These are phyloP conservation scores for Alternaria conjuncta DNA, from an alignment of 2,329 filamentous ascomycete species.

Conservation along the genomic window DNA sequence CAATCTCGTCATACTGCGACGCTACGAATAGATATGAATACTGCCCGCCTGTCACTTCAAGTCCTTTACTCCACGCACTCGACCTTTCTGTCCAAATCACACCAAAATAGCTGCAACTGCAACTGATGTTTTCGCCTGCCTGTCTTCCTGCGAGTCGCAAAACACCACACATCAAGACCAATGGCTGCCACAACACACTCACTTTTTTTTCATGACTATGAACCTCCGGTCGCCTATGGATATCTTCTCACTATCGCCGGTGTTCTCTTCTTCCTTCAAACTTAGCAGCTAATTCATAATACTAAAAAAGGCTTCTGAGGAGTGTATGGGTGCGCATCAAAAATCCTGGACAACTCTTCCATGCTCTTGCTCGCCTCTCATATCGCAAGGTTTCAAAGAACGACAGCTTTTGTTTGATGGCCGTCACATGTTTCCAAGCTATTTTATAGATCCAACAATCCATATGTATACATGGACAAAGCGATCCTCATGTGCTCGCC, in stretches of 20 bases:
- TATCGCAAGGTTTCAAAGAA: not conserved
- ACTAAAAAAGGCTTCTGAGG: not conserved
- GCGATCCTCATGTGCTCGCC: not conserved
- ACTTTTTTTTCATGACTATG: not conserved
- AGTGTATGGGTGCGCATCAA: not conserved
- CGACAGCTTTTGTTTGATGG: not conserved
- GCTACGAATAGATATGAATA: not conserved
- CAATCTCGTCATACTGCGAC: not conserved
- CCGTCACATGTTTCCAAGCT: not conserved
- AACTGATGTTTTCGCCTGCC: not conserved
- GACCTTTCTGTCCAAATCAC: not conserved
- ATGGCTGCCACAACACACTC: not conserved
- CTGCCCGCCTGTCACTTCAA: not conserved
- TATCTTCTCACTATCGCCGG: not conserved
- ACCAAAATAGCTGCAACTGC: accelerated
- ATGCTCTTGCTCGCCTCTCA: not conserved
- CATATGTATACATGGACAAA: too few species aligned
- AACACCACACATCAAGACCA: not conserved
- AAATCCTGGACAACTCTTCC: not conserved
- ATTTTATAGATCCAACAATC: too few species aligned
- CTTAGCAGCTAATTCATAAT: not conserved
- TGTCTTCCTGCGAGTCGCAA: not conserved
- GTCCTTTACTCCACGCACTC: not conserved
- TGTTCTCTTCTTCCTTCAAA: not conserved
- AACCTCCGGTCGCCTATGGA: not conserved